Evolutionary conservation across 345 rosid species (phyloP), one percentile per base, ranked within the genome.

Genomic region (Syzygium aqueum): DNA sequence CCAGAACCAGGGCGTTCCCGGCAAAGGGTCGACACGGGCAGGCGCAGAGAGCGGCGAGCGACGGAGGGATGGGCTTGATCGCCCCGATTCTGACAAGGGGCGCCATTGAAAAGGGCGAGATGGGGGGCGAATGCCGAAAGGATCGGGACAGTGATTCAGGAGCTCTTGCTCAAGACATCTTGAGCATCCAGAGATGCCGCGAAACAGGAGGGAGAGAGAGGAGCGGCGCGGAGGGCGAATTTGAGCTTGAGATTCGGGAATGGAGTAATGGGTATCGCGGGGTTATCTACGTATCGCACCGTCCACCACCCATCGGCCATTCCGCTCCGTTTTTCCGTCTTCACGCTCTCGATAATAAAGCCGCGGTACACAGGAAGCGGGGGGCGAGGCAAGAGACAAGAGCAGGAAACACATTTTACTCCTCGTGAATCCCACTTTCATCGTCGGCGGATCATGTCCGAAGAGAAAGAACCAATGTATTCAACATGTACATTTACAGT

Each of bases 11-110:
- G 91, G 93, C 19, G 86, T 91, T 92, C 53, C 43, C 86, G 16
- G 93, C 87, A 49, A 78, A 85, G 77, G 89, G 87, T 84, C 91
- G 95, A 85, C 93, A 89, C 3, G 93, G 93, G 88, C 93, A 92
- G n/a, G 89, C 84, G 84, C 88, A 84, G 10, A 91, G 90, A 33
- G 93, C 89, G 53, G 92, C 87, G 7, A 92, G 61, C 10, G 92
- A 88, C 33, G 89, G 87, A 17, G 93, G 93, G 88, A 87, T 17
- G 49, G 82, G 82, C 82, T 73, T 37, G 82, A 73, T 37, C 0
- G 82, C 82, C 49, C 4, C 82, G 82, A 37, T 73, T 73, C 49
- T 37, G 82, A 73, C 2, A 22, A 33, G 21, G 82, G 82, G 49
- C 14, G 82, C 27, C 82, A 73, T 73, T 73, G 23, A 37, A 40